phyloP scores from a whole-genome alignment of 176 grass and related monocot genomes.

The Dactylis glomerata region DNA sequence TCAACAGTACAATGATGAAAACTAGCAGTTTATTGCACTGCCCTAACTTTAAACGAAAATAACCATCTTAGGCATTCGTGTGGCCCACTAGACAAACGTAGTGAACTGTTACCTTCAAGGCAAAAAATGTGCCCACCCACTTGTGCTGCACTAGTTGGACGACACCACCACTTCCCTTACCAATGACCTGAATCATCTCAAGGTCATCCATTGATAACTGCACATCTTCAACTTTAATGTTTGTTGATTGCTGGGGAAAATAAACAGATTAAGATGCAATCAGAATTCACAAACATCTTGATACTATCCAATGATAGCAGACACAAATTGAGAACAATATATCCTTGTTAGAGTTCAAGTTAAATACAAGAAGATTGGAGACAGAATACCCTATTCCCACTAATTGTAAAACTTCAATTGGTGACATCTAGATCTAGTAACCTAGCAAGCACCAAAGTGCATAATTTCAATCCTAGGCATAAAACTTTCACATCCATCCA shows the following conservation, averaged over 20 bases:
- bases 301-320: neutral
- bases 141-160: slow-evolving; percentile 93
- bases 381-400: neutral
- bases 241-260: slow-evolving; percentile 37
- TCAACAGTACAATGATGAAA: neutral
- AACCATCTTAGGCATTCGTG: neutral
- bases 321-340: slow-evolving; percentile 7
- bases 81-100: neutral
- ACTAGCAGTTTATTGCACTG: neutral
- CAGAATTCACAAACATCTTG: slow-evolving; percentile 10
- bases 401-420: neutral
- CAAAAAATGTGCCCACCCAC: slow-evolving; percentile 81
- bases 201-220: slow-evolving; percentile 84
- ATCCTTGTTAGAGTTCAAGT: neutral
- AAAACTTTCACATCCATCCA: neutral
- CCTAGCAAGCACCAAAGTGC: neutral
- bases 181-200: slow-evolving; percentile 91
- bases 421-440: neutral
- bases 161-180: slow-evolving; percentile 90
- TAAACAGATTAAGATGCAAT: slow-evolving; percentile 16
- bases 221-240: slow-evolving; percentile 69
- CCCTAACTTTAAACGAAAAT: neutral
- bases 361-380: neutral
- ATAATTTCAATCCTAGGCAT: neutral
- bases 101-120: slow-evolving; percentile 68